Evolutionary conservation across 2,329 filamentous ascomycete species (phyloP).

Genomic region (Lecanicillium sp.): DNA sequence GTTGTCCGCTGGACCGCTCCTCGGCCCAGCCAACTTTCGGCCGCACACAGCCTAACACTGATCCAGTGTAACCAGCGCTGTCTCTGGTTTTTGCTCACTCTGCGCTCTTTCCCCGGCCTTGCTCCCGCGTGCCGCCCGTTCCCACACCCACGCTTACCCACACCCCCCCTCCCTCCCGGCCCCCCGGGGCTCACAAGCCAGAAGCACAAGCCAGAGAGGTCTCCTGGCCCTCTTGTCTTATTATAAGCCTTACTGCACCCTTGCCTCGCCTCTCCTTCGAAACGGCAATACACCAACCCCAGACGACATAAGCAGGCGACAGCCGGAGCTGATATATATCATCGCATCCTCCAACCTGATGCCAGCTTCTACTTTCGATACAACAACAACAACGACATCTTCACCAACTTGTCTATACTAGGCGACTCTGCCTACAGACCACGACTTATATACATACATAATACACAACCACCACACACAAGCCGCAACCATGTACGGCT

Average conservation of each 20-base stretch:
- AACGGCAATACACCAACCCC: conserved; percentile 1
- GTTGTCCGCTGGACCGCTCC: no score
- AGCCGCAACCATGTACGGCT: conserved; percentile 39
- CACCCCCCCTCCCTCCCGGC: not conserved
- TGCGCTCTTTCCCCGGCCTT: no score
- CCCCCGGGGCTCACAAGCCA: conserved; percentile 12
- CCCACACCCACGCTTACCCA: conserved; percentile 1
- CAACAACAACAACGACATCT: not conserved
- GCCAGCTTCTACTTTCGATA: not conserved
- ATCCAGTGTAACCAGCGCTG: not conserved
- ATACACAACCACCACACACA: conserved; percentile 20
- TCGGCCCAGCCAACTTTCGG: no score
- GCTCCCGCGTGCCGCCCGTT: conserved; percentile 4
- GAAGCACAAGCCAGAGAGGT: conserved; percentile 7
- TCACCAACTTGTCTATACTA: not conserved
- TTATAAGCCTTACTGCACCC: conserved; percentile 11
- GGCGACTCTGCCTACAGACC: not conserved
- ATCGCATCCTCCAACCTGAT: not conserved
- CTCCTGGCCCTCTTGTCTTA: conserved; percentile 9
- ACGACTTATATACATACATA: conserved; percentile 17
- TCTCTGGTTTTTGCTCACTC: conserved; percentile 5
- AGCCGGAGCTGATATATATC: conserved; percentile 8
- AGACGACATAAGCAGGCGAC: conserved; percentile 9
- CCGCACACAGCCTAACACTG: no score
- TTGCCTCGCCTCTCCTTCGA: not conserved